Conservation (phyloP, 192 early-diverging fungal genomes). For the Coemansia sp. region DNA sequence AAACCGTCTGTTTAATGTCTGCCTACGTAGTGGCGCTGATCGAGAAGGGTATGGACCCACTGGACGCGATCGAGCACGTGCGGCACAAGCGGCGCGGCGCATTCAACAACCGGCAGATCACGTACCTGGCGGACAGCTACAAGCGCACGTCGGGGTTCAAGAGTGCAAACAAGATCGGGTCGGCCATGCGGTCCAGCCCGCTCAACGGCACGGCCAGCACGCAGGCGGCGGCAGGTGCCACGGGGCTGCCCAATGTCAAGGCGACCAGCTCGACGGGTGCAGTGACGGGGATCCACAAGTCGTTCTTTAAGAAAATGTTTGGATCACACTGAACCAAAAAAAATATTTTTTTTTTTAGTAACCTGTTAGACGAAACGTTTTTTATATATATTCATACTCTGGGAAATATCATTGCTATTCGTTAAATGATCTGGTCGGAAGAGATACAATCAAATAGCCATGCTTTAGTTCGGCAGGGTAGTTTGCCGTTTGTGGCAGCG, state of each 20-base stretch:
- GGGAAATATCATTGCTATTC: too few relatives aligned
- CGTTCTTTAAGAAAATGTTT: constrained; percentile 53
- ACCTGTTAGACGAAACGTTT: too few relatives aligned
- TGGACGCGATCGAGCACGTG: constrained; percentile 74
- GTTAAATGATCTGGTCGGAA: constrained; percentile 13
- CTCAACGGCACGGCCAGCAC: constrained; percentile 5
- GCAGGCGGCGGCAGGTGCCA: constrained; percentile 9
- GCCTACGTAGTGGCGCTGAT: constrained; percentile 75
- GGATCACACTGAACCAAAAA: constrained; percentile 50
- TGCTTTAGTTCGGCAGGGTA: constrained; percentile 32
- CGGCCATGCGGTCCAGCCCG: constrained; percentile 27
- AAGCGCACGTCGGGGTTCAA: constrained; percentile 44
- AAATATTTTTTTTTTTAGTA: constrained; percentile 12
- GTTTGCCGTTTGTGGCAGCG: not conserved
- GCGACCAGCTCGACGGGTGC: constrained; percentile 9
- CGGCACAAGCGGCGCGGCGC: constrained; percentile 72
- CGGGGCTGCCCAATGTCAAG: not conserved
- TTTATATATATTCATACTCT: too few relatives aligned
- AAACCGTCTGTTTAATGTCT: too few relatives aligned
- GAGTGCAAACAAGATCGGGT: constrained; percentile 18
- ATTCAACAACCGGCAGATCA: constrained; percentile 78
- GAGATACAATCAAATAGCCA: constrained; percentile 53
- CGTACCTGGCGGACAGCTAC: constrained; percentile 55
- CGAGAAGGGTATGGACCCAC: constrained; percentile 72
- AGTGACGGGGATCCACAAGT: constrained; percentile 19